These are phyloP conservation scores for Senna siamea DNA, from an alignment of 306 rosid genomes.

Conservation along the genomic window DNA sequence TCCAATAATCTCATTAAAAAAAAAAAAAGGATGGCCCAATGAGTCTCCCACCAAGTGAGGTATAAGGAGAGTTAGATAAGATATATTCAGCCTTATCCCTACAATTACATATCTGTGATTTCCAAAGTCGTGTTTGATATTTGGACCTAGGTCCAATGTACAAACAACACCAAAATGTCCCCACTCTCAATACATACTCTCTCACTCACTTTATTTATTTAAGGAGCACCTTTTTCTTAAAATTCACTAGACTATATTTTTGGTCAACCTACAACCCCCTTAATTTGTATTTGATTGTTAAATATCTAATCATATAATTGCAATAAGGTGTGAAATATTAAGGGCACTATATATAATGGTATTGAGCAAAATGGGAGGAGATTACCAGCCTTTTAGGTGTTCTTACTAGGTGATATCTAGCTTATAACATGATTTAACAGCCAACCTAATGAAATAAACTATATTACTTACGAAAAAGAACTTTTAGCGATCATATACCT, in stretches of 20 bases:
- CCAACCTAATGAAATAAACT: too few relatives aligned
- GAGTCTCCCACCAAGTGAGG: too few relatives aligned
- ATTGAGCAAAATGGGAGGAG: not conserved
- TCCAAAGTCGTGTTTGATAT: not conserved
- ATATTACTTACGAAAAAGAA: too few relatives aligned
- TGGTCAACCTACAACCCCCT: not conserved
- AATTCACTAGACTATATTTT: not conserved
- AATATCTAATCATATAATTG: not conserved
- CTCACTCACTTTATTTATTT: too few relatives aligned
- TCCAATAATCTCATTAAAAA: not conserved
- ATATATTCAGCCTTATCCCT: too few relatives aligned
- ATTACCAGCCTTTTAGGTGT: not conserved
- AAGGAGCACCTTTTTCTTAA: too few relatives aligned
- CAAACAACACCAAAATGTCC: not conserved
- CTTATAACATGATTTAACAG: constrained; percentile 3
- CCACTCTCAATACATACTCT: not conserved
- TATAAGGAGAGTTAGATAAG: too few relatives aligned
- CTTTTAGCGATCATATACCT: too few relatives aligned
- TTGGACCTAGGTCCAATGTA: not conserved
- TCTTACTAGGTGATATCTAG: not conserved
- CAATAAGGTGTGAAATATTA: constrained; percentile 9
- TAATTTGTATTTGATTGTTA: not conserved
- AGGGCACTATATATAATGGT: not conserved
- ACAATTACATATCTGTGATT: not conserved
- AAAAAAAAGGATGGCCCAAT: too few relatives aligned